Base-by-base conservation (phyloP, 306 rosid species). In the Ziziphus jujuba region DNA sequence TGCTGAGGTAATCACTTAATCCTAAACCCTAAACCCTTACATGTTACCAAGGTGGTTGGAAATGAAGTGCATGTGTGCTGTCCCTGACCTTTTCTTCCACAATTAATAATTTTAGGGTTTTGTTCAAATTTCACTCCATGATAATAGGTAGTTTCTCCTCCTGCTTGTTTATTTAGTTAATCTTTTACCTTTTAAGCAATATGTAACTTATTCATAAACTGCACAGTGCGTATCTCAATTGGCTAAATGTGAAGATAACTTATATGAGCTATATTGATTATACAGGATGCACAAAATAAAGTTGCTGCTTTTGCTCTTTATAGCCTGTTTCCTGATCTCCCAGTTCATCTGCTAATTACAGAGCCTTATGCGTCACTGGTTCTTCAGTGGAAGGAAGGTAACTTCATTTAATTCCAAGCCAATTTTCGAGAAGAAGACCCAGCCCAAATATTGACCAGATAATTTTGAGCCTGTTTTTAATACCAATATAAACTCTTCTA, bases 281-380 rank as follows among this genome's bases (percentile, higher is more conserved):
- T 81, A 91, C 83, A 91, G 97, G 93, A 92, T 75, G 92, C 97
- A 47, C 98, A 92, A 82, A 89, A 92, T 77, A 87, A 73, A 78
- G 98, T 92, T 77, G 97, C 98, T 67, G 88, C 98, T 48, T 89
- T 82, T 83, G 93, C 97, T 66, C 87, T 92, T 72, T 85, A 80
- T 75, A 86, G 85, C 75, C 72, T 92, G 72, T 92, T 89, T 81
- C 84, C 97, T 33, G 90, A 89, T 81, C 73, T 86, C 67, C 98
- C 98, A 22, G 82, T 87, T 76, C 93, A 92, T 72, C 84, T 89
- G 40, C 70, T 83, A 49, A 75, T 90, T 59, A 67, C 57, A 2
- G 91, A 89, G 82, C 98, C 97, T 67, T 92, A 92, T 73, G 89
- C 89, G 31, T 89, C 80, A 7, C 81, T 86, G 75, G 82, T 90